Conservation (phyloP, 345 rosid species). For the Dimocarpus longan region DNA sequence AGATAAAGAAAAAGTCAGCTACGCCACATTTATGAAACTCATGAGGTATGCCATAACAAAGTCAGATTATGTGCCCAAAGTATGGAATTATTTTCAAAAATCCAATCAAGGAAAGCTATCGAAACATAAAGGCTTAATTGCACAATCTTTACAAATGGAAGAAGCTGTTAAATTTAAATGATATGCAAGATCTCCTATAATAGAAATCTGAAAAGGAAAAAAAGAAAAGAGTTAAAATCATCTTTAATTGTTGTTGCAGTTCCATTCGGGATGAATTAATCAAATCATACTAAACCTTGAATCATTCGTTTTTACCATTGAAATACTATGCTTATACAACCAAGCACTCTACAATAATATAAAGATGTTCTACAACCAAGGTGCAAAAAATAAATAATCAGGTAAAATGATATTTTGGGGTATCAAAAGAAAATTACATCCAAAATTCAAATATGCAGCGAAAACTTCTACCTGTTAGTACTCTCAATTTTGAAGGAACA, state of each 20-base stretch:
- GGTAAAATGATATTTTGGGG: not conserved
- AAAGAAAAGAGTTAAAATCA: not conserved
- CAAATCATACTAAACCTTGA: not conserved
- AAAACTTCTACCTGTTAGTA: conserved; percentile 56
- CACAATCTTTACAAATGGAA: not conserved
- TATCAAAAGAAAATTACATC: not conserved
- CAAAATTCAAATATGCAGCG: not conserved
- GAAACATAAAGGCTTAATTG: not conserved
- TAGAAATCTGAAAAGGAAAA: not conserved
- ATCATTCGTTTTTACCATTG: not conserved
- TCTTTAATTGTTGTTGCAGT: not conserved
- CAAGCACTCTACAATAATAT: not conserved
- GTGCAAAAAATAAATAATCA: not conserved
- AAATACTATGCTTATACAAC: not conserved
- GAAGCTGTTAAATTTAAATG: not conserved
- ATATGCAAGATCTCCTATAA: not conserved
- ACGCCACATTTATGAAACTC: not conserved
- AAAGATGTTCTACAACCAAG: not conserved
- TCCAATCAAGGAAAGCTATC: not conserved
- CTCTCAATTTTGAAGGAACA: conserved; percentile 56
- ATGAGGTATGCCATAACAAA: not conserved
- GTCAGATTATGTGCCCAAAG: not conserved
- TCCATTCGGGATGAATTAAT: not conserved
- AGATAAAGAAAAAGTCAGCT: not conserved
- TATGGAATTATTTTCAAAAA: not conserved